These are phyloP conservation scores for Arachis hypogaea DNA, from an alignment of 306 rosid species.

Conservation along the genomic window DNA sequence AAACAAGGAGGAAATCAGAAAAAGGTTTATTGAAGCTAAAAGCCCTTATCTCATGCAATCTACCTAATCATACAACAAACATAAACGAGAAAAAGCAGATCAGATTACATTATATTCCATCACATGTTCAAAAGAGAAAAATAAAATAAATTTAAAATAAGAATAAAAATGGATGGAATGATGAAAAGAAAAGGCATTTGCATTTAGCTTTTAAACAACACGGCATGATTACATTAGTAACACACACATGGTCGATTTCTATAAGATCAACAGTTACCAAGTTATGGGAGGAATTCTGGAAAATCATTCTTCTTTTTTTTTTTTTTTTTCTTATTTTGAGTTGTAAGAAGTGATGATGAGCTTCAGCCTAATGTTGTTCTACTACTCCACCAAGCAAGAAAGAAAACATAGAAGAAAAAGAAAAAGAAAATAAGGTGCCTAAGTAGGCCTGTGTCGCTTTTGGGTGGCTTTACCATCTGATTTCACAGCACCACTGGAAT, in stretches of 20 bases:
- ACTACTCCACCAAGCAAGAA: slow-evolving; percentile 48
- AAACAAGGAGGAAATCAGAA: slow-evolving; percentile 42
- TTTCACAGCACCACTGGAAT: slow-evolving; percentile 80
- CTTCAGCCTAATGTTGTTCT: slow-evolving; percentile 50
- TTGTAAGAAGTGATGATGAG: slow-evolving; percentile 48
- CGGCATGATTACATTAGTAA: slow-evolving; percentile 25
- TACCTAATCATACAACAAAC: slow-evolving; percentile 15
- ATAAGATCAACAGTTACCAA: slow-evolving; percentile 68
- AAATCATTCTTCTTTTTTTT: slow-evolving; percentile 46
- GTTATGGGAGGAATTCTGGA: slow-evolving; percentile 51
- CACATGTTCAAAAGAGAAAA: slow-evolving; percentile 30
- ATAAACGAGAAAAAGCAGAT: slow-evolving; percentile 15
- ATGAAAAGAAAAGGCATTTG: slow-evolving; percentile 15
- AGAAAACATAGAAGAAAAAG: not conserved
- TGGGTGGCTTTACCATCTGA: slow-evolving; percentile 74
- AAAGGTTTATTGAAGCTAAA: slow-evolving; percentile 44
- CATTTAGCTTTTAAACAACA: slow-evolving; percentile 22
- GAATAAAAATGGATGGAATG: not conserved
- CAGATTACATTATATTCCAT: slow-evolving; percentile 29
- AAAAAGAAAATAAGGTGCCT: slow-evolving; percentile 41
- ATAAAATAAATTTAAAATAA: not conserved
- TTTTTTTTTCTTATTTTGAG: slow-evolving; percentile 52
- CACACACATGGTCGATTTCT: slow-evolving; percentile 42
- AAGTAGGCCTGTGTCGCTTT: slow-evolving; percentile 73
- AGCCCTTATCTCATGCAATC: slow-evolving; percentile 38